Conservation (phyloP, 345 rosid species). For the Rhizophora apiculata region DNA sequence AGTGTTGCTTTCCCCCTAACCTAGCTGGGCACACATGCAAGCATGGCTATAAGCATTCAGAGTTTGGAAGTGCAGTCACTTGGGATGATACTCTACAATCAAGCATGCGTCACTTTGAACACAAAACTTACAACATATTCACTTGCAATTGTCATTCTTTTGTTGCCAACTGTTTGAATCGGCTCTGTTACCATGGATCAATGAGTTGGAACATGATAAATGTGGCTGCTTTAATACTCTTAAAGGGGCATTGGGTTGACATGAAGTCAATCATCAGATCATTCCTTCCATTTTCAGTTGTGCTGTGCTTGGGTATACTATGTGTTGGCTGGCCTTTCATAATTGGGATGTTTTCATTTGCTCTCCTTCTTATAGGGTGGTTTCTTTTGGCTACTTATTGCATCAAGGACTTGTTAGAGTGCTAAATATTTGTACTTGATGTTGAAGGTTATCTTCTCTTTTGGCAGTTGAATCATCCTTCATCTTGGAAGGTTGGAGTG, state of each 20-base stretch:
- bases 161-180: constrained; percentile 71
- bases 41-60: constrained; percentile 62
- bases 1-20: constrained; percentile 90
- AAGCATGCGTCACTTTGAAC: constrained; percentile 59
- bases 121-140: constrained; percentile 80
- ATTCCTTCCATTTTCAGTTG: constrained; percentile 65
- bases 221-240: constrained; percentile 57
- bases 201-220: constrained; percentile 90
- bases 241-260: constrained; percentile 68
- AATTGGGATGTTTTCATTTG: constrained; percentile 61
- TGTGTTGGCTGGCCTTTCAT: constrained; percentile 79
- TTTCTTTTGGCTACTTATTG: constrained; percentile 67
- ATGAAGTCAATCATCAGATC: constrained; percentile 54
- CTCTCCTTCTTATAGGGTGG: constrained; percentile 66
- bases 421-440: constrained; percentile 25
- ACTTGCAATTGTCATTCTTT: constrained; percentile 93
- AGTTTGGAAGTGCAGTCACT: constrained; percentile 61
- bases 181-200: constrained; percentile 61
- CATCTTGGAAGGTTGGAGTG: constrained; percentile 14
- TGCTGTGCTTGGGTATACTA: constrained; percentile 45
- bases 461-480: background rate
- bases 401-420: constrained; percentile 47
- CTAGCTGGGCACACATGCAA: constrained; percentile 75
- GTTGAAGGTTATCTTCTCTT: constrained; percentile 11
- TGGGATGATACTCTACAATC: constrained; percentile 77